Evolutionary conservation across 2,329 filamentous ascomycete genomes (phyloP), one percentile per base, ranked within the genome.

Genomic region (Aspergillus aculeatinus): DNA sequence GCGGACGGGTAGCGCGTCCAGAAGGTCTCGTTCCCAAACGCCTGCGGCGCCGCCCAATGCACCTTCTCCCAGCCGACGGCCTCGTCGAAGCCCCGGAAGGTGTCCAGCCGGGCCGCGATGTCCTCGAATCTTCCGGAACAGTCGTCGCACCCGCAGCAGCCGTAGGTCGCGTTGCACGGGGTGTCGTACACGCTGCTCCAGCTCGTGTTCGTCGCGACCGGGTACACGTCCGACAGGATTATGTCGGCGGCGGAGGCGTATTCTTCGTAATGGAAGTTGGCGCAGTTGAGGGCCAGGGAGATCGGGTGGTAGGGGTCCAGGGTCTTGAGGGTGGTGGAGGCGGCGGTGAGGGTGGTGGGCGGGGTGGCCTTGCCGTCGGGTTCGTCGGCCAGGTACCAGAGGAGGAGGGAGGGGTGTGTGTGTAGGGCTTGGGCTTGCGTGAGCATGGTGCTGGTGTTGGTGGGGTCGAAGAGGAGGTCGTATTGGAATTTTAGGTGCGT

Each of bases 11-110:
- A 47, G 1, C 52, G n/a, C 9, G 39, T 55, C 52, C 52, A 55
- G 19, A 55, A 55, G 14, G 52, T 47, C 52, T 55, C 52, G 5
- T 55, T 29, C 52, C 52, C 52, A 10, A 55, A 55, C n/a, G 52
- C 52, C 39, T 55, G 52, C 16, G 52, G 52, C 52, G 52, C 52
- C 3, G 23, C 52, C 52, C 52, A 55, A n/a, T 55, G 52, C 25
- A 44, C 35, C 25, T 55, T 55, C n/a, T 55, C 52, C 52, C 52
- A 55, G 2, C 52, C 52, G 2, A 55, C 12, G 1, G 33, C 3
- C n/a, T 21, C 39, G 21, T 55, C 52, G 14, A 55, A 55, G 1
- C 5, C 14, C 9, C 11, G 12, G n/a, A 55, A 55, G 9, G 27
- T n/a, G 16, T 55, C 27, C 19, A 55, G 19, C 23, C 52, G 14